Evolutionary conservation across 257 asterid species (phyloP).

Genomic region (Ballota nigra): DNA sequence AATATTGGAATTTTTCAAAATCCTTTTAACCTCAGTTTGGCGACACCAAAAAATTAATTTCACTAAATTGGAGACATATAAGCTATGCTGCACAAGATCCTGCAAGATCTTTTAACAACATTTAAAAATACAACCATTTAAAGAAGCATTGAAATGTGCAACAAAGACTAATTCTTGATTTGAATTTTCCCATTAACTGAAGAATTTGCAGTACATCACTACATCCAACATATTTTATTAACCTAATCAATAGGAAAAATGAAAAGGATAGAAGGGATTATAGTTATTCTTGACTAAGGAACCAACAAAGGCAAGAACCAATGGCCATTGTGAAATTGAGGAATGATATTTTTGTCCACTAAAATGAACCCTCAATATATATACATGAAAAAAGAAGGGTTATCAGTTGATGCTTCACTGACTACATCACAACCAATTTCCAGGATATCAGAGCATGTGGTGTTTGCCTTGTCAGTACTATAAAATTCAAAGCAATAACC

Average conservation of each 20-base stretch:
- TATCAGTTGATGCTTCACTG: not conserved
- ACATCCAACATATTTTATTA: not conserved
- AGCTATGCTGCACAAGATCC: not conserved
- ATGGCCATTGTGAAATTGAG: not conserved
- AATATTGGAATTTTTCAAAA: too few species aligned
- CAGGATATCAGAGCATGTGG: not conserved
- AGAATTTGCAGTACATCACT: not conserved
- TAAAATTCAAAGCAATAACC: not conserved
- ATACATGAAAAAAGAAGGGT: not conserved
- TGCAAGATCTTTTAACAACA: not conserved
- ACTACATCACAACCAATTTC: not conserved
- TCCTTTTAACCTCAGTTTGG: not conserved
- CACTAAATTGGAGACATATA: not conserved
- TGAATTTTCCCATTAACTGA: not conserved
- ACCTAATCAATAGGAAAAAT: not conserved
- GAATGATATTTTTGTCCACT: not conserved
- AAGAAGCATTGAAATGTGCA: not conserved
- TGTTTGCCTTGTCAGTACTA: not conserved
- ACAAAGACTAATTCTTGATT: not conserved
- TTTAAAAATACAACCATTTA: too few species aligned
- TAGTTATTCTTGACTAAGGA: not conserved
- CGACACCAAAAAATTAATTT: not conserved
- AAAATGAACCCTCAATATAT: not conserved
- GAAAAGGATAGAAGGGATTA: not conserved
- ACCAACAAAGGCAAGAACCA: not conserved